Evolutionary conservation across 371 early-diverging fungal genomes (phyloP).

Genomic region (Mucor saturninus): DNA sequence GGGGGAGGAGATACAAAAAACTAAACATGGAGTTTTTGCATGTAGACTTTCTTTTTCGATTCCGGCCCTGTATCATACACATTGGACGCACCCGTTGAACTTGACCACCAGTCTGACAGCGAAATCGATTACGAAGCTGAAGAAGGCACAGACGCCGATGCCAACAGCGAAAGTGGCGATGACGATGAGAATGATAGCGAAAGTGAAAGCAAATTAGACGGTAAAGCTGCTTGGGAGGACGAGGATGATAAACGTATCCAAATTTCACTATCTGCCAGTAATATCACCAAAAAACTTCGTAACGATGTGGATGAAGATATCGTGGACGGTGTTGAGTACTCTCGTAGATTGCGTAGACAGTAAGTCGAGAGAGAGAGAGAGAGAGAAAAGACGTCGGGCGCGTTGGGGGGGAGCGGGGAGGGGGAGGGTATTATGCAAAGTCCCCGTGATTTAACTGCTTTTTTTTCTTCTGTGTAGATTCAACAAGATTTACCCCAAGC

Average conservation of each 20-base stretch:
- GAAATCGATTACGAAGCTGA: constrained; percentile 39
- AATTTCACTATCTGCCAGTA: constrained; percentile 69
- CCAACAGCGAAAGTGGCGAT: constrained; percentile 29
- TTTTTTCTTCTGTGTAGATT: constrained; percentile 44
- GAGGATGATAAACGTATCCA: constrained; percentile 69
- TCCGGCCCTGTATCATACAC: constrained; percentile 42
- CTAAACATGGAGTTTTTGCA: background rate
- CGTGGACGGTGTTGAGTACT: constrained; percentile 80
- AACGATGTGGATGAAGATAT: constrained; percentile 72
- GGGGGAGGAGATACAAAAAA: background rate
- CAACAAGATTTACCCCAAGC: constrained; percentile 85
- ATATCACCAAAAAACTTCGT: constrained; percentile 81
- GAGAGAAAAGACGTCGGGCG: no score
- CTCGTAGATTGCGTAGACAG: constrained; percentile 82
- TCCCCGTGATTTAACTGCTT: no score
- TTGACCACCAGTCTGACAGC: constrained; percentile 9
- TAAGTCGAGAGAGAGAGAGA: constrained; percentile 34
- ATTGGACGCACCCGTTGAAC: constrained; percentile 24
- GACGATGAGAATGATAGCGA: constrained; percentile 16
- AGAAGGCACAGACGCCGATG: constrained; percentile 21
- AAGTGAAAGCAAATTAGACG: constrained; percentile 4
- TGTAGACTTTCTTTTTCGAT: constrained; percentile 49
- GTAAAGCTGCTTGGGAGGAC: constrained; percentile 75
- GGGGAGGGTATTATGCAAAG: no score
- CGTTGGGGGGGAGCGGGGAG: no score